Conservation (phyloP, 352 stramenopile species). For the Pythium aquatile region DNA sequence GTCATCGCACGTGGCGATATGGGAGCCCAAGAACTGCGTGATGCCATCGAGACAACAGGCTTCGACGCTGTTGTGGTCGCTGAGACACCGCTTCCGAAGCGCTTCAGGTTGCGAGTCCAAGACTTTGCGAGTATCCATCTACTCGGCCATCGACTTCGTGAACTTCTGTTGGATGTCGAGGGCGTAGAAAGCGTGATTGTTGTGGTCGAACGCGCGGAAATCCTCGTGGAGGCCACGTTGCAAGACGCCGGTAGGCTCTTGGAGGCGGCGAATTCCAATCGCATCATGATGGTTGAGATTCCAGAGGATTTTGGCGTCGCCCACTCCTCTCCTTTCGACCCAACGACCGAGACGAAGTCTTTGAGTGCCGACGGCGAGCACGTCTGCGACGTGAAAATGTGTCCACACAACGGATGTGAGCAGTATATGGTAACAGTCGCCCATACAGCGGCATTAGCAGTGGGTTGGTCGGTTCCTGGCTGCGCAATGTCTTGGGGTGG, state of each 20-base stretch:
- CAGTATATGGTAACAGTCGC: conserved; percentile 79
- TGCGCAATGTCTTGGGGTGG: conserved; percentile 77
- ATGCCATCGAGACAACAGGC: conserved; percentile 47
- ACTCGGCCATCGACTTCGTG: conserved; percentile 20
- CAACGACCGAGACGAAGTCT: conserved; percentile 4
- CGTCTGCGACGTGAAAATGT: conserved; percentile 61
- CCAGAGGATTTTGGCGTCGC: conserved; percentile 28
- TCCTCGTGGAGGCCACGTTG: conserved; percentile 59
- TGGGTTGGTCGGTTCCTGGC: conserved; percentile 75
- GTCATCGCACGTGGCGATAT: conserved; percentile 59
- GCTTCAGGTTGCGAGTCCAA: conserved; percentile 56
- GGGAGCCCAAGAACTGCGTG: conserved; percentile 35
- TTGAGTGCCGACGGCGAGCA: conserved; percentile 26
- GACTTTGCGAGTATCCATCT: conserved; percentile 28
- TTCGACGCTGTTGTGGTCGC: conserved; percentile 53
- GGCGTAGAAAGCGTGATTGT: conserved; percentile 68
- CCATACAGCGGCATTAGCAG: conserved; percentile 70
- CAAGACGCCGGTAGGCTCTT: conserved; percentile 37
- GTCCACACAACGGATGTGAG: conserved; percentile 61
- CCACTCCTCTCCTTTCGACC: conserved; percentile 18
- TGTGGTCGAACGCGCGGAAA: conserved; percentile 50
- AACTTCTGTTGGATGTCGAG: conserved; percentile 40
- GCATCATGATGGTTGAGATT: conserved; percentile 56
- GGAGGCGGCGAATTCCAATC: conserved; percentile 33
- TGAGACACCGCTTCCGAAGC: conserved; percentile 40